These are phyloP conservation scores for Nemania abortiva DNA, from an alignment of 2,329 filamentous ascomycete genomes.

Conservation along the genomic window DNA sequence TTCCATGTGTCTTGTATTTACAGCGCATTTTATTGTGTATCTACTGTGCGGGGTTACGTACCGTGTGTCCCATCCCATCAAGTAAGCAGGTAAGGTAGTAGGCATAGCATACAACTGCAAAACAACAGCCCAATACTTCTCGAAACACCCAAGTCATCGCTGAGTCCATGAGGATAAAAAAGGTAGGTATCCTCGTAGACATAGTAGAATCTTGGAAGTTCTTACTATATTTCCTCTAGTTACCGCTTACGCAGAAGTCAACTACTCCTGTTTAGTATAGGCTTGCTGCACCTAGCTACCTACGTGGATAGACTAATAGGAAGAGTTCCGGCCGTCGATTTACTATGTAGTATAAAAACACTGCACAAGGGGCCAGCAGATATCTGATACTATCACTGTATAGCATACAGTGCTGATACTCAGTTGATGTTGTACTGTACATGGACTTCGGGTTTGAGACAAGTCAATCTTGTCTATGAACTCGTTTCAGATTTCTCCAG, in stretches of 20 bases:
- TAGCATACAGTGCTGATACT: neutral
- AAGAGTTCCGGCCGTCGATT: neutral
- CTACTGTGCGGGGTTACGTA: neutral
- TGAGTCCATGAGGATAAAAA: too few relatives aligned
- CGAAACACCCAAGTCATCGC: too few relatives aligned
- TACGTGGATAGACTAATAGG: neutral
- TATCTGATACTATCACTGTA: neutral
- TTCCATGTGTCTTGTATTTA: neutral
- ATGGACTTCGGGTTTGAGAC: constrained; percentile 30
- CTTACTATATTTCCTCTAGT: too few relatives aligned
- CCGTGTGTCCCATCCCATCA: too few relatives aligned
- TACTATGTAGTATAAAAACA: neutral
- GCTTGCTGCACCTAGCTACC: neutral
- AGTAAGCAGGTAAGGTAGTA: too few relatives aligned
- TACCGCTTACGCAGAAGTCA: too few relatives aligned
- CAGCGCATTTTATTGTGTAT: neutral
- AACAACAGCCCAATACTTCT: too few relatives aligned
- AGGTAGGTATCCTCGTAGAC: too few relatives aligned
- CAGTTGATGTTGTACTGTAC: neutral
- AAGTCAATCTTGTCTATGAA: constrained; percentile 28
- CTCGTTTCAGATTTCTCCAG: constrained; percentile 29
- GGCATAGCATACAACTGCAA: neutral
- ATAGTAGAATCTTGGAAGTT: too few relatives aligned
- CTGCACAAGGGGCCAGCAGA: neutral
- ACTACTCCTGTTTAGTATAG: too few relatives aligned